Evolutionary conservation across 768 basidiomycete genomes (phyloP).

Genomic region (Suillus americanus): DNA sequence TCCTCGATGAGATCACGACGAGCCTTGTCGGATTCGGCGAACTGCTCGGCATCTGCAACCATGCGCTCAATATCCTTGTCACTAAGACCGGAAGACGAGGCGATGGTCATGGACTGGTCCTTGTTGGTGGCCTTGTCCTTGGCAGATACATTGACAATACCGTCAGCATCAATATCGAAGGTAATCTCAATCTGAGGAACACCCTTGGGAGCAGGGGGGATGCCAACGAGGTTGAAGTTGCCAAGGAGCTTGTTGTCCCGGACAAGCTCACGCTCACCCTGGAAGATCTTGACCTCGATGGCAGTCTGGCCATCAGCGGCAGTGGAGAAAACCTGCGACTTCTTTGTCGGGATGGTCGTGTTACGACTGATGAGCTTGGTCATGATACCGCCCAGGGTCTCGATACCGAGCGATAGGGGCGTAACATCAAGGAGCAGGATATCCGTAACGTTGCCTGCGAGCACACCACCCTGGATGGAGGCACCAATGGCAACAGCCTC

Average conservation of each 20-base stretch:
- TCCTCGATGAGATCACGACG: conserved; percentile 91
- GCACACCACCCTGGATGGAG: conserved; percentile 96
- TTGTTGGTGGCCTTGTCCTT: conserved; percentile 92
- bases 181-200: conserved; percentile 81
- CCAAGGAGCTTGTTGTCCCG: conserved; percentile 98
- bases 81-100: conserved; percentile 93
- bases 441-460: conserved; percentile 95
- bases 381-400: conserved; percentile 99
- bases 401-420: conserved; percentile 93
- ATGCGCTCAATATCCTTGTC: conserved; percentile 98
- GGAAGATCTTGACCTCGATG: conserved; percentile 99
- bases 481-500: conserved; percentile 99
- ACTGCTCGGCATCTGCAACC: conserved; percentile 93
- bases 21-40: conserved; percentile 89
- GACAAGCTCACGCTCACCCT: conserved; percentile 98
- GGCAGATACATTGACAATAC: conserved; percentile 96
- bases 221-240: conserved; percentile 99
- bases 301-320: conserved; percentile 99
- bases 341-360: conserved; percentile 99
- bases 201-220: conserved; percentile 80
- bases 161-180: conserved; percentile 98
- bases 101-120: conserved; percentile 96
- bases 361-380: conserved; percentile 98
- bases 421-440: conserved; percentile 94
- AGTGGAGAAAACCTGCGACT: conserved; percentile 98